A percentile compares a stretch with the other conserved stretches of the same genome.
These are phyloP conservation scores for Aspergillus leporis DNA, from an alignment of 495 filamentous ascomycete species.

Conservation along the genomic window DNA sequence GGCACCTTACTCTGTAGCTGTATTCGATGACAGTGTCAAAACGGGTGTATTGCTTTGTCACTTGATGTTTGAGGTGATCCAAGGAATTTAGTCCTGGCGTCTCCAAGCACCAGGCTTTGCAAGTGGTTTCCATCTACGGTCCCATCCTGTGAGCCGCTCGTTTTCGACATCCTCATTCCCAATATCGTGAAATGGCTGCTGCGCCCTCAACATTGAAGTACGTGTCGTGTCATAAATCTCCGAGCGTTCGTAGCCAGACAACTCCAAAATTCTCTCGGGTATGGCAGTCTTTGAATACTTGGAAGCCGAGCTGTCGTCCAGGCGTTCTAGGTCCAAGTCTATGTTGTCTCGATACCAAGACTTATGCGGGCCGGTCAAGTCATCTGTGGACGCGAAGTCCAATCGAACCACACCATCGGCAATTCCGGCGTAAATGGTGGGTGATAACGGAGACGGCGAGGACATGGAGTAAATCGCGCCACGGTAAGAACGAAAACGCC, in stretches of 20 bases:
- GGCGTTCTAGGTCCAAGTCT: constrained; percentile 18
- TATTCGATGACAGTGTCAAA: not conserved
- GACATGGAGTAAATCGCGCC: constrained; percentile 61
- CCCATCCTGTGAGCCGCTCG: constrained; percentile 37
- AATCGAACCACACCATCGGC: constrained; percentile 53
- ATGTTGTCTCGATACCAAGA: constrained; percentile 40
- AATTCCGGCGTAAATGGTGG: constrained; percentile 59
- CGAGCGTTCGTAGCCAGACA: constrained; percentile 47
- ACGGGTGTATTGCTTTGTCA: not conserved
- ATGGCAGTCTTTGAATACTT: no score
- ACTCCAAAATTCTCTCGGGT: constrained; percentile 21
- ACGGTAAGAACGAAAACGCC: constrained; percentile 29
- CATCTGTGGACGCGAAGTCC: constrained; percentile 52
- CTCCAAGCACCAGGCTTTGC: constrained; percentile 39
- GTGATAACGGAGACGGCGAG: constrained; percentile 53
- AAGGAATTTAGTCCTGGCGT: constrained; percentile 16
- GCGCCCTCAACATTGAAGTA: constrained; percentile 37
- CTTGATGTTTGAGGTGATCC: not conserved
- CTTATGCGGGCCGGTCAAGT: constrained; percentile 31
- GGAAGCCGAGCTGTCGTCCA: not conserved
- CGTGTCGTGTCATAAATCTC: constrained; percentile 31
- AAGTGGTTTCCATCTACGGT: constrained; percentile 37
- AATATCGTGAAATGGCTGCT: constrained; percentile 31
- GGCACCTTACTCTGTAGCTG: not conserved
- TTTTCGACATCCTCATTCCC: constrained; percentile 16